A percentile compares a stretch with the other conserved stretches of the same genome.
Evolutionary conservation across 2,329 filamentous ascomycete genomes (phyloP).

Genomic region (Trichoderma citrinoviride): DNA sequence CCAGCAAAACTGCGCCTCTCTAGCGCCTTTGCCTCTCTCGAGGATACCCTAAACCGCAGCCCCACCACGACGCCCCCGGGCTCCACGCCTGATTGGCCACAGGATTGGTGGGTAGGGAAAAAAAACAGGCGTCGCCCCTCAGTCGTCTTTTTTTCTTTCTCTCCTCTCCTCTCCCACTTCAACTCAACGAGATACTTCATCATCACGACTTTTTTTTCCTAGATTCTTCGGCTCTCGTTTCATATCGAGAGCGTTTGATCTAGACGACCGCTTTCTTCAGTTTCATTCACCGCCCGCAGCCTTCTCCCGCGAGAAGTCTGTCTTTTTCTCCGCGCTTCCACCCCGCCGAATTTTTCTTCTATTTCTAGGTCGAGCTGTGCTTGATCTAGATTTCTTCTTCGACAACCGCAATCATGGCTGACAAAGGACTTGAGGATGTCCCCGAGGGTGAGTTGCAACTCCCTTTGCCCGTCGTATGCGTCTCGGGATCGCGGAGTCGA

Average conservation of each 20-base stretch:
- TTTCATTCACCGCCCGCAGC: conserved; percentile 32
- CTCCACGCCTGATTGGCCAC: conserved; percentile 24
- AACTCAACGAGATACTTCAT: conserved; percentile 31
- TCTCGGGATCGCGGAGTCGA: neutral
- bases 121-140: conserved; percentile 41
- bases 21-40: conserved; percentile 8
- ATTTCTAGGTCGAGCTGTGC: conserved; percentile 71
- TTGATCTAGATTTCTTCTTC: conserved; percentile 62
- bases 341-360: conserved; percentile 41
- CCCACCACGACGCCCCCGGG: conserved; percentile 13
- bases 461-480: neutral
- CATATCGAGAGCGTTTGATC: conserved; percentile 49
- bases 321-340: conserved; percentile 36
- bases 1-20: conserved; percentile 4
- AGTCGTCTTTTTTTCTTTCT: conserved; percentile 40
- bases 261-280: conserved; percentile 39
- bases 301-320: conserved; percentile 37
- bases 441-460: conserved; percentile 70
- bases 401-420: conserved; percentile 91
- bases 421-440: conserved; percentile 98
- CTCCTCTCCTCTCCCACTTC: conserved; percentile 30
- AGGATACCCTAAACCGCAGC: conserved; percentile 29
- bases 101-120: conserved; percentile 21
- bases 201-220: conserved; percentile 37
- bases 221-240: conserved; percentile 44